A percentile compares a stretch with the other conserved stretches of the same genome.
Conservation (phyloP, 2,329 filamentous ascomycete genomes). For the Cladophialophora carrionii region DNA sequence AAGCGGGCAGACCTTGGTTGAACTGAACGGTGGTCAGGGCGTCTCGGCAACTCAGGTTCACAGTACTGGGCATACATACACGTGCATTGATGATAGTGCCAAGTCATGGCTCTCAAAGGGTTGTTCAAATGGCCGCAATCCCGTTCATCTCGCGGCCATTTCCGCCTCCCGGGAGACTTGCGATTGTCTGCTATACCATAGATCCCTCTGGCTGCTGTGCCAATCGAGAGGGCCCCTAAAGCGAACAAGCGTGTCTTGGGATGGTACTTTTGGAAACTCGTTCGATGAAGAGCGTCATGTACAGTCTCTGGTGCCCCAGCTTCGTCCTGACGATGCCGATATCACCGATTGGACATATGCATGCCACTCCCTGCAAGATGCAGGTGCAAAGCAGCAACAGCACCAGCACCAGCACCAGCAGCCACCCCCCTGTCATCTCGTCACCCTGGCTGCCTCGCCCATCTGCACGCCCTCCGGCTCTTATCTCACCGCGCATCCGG, state of each 20-base stretch:
- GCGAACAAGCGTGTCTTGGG: not conserved
- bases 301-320: not conserved
- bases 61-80: not conserved
- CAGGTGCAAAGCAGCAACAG: not conserved
- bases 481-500: constrained; percentile 1
- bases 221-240: not conserved
- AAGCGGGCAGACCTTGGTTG: not conserved
- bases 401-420: not conserved
- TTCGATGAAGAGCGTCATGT: not conserved
- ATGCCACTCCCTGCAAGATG: not conserved
- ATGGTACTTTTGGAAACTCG: not conserved
- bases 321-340: not conserved
- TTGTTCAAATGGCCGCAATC: not conserved
- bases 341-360: not conserved
- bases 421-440: not conserved
- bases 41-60: not conserved
- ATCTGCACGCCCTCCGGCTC: not conserved
- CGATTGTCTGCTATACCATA: not conserved
- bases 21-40: not conserved
- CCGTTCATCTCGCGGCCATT: not conserved
- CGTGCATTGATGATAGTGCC: not conserved
- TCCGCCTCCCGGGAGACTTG: not conserved
- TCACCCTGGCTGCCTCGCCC: not conserved
- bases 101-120: not conserved
- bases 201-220: not conserved